These are phyloP conservation scores for Peronospora destructor DNA, from an alignment of 352 stramenopile species.

Conservation along the genomic window DNA sequence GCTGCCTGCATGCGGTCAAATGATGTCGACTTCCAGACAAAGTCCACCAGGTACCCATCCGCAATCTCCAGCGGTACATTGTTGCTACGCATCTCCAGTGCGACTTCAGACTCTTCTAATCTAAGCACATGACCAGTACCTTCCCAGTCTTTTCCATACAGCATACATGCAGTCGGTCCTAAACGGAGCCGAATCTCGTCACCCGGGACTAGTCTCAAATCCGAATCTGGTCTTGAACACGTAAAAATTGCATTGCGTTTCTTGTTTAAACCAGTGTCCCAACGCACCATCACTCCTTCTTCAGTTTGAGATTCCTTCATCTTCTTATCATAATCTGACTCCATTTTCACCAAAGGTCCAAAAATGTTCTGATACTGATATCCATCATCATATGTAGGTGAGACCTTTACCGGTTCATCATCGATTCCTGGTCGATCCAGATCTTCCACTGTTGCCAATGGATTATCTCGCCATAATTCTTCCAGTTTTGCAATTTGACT, in stretches of 20 bases:
- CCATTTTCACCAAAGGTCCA: slow-evolving; percentile 98
- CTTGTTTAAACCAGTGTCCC: slow-evolving; percentile 95
- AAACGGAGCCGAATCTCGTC: slow-evolving; percentile 95
- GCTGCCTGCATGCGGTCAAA: slow-evolving; percentile 99
- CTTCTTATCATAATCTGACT: slow-evolving; percentile 99
- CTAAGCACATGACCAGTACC: slow-evolving; percentile 90
- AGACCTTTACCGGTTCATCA: slow-evolving; percentile 80
- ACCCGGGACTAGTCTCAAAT: slow-evolving; percentile 91
- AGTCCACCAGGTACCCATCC: slow-evolving; percentile 95
- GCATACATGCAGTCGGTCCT: slow-evolving; percentile 68
- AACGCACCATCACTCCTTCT: slow-evolving; percentile 89
- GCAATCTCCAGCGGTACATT: slow-evolving; percentile 88
- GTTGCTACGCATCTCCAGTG: slow-evolving; percentile 79
- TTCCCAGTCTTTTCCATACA: slow-evolving; percentile 89
- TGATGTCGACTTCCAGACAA: slow-evolving; percentile 98
- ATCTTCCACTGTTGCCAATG: slow-evolving; percentile 93
- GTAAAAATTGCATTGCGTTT: slow-evolving; percentile 95
- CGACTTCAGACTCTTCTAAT: slow-evolving; percentile 80
- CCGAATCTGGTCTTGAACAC: slow-evolving; percentile 83
- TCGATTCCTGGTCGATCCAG: slow-evolving; percentile 91
- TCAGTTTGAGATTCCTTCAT: slow-evolving; percentile 97
- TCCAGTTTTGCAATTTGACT: slow-evolving; percentile 86
- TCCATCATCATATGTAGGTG: slow-evolving; percentile 94
- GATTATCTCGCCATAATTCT: slow-evolving; percentile 95
- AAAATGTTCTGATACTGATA: slow-evolving; percentile 99